Percentiles rank a stretch among this genome's conserved stretches.
Conservation (phyloP, 2,329 filamentous ascomycete genomes). For the Hirsutella rhossiliensis region DNA sequence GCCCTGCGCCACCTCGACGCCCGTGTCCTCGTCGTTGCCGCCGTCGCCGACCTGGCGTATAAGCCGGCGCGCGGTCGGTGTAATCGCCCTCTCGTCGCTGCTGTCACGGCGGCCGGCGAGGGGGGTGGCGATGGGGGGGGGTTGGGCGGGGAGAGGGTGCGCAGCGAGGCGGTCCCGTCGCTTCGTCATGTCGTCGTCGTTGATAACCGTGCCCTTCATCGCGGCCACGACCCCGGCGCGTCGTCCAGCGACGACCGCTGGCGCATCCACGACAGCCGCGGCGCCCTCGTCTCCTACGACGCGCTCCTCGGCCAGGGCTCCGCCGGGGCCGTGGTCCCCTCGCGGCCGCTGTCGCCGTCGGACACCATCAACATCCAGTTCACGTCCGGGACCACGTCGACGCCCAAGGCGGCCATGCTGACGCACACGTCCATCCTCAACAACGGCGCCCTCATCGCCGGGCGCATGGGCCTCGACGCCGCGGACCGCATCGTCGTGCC, state of each 20-base stretch:
- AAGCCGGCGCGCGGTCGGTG: constrained; percentile 41
- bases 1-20: constrained; percentile 67
- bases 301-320: constrained; percentile 22
- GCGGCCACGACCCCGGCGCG: constrained; percentile 24
- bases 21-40: constrained; percentile 68
- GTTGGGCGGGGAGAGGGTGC: constrained; percentile 18
- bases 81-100: constrained; percentile 38
- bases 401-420: constrained; percentile 85
- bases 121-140: constrained; percentile 27
- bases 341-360: constrained; percentile 36
- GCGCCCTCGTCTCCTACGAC: constrained; percentile 33
- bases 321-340: constrained; percentile 24
- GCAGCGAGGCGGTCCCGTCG: constrained; percentile 46
- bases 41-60: constrained; percentile 73
- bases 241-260: constrained; percentile 31
- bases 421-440: constrained; percentile 81
- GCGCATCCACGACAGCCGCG: constrained; percentile 27
- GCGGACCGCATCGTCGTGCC: constrained; percentile 72
- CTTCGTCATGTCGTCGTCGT: constrained; percentile 63
- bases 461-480: constrained; percentile 68
- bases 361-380: constrained; percentile 95
- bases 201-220: constrained; percentile 50
- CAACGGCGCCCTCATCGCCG: constrained; percentile 75
- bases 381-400: constrained; percentile 86
- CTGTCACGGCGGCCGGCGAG: constrained; percentile 31